A percentile compares a stretch with the other conserved stretches of the same genome.
These are phyloP conservation scores for Solanum dulcamara DNA, from an alignment of 257 asterid species.

Conservation along the genomic window DNA sequence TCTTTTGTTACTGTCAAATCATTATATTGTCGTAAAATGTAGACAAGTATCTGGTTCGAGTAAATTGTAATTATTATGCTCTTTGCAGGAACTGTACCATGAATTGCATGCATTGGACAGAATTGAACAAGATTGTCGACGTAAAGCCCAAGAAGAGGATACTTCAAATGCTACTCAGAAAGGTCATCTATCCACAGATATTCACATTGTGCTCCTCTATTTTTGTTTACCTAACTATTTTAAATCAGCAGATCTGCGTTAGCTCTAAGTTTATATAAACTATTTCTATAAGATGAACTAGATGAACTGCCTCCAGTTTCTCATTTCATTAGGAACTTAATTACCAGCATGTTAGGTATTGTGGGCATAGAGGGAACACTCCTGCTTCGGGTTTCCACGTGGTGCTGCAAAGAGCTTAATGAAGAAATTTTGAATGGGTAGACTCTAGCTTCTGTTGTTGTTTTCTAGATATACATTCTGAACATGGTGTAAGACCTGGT, in stretches of 20 bases:
- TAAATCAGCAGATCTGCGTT: background rate
- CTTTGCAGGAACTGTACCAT: slow-evolving; percentile 83
- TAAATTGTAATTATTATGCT: slow-evolving; percentile 1
- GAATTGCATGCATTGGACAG: slow-evolving; percentile 95
- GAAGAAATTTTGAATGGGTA: background rate
- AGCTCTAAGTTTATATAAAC: background rate
- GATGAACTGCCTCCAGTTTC: background rate
- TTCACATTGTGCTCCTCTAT: background rate
- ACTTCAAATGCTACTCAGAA: slow-evolving; percentile 45
- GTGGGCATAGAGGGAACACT: background rate
- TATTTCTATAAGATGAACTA: background rate
- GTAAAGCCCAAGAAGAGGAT: slow-evolving; percentile 84
- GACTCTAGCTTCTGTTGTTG: background rate
- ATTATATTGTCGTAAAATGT: background rate
- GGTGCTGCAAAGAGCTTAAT: background rate
- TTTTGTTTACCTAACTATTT: background rate
- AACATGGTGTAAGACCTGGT: background rate
- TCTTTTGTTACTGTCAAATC: background rate
- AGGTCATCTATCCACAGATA: slow-evolving; percentile 24
- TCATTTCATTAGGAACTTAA: background rate
- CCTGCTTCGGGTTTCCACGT: background rate
- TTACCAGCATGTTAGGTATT: background rate
- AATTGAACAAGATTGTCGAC: slow-evolving; percentile 81
- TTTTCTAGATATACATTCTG: background rate
- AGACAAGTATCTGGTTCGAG: background rate